Evolutionary conservation across 2,329 filamentous ascomycete genomes (phyloP), one percentile per base, ranked within the genome.

Genomic region (Fusarium odoratissimum): DNA sequence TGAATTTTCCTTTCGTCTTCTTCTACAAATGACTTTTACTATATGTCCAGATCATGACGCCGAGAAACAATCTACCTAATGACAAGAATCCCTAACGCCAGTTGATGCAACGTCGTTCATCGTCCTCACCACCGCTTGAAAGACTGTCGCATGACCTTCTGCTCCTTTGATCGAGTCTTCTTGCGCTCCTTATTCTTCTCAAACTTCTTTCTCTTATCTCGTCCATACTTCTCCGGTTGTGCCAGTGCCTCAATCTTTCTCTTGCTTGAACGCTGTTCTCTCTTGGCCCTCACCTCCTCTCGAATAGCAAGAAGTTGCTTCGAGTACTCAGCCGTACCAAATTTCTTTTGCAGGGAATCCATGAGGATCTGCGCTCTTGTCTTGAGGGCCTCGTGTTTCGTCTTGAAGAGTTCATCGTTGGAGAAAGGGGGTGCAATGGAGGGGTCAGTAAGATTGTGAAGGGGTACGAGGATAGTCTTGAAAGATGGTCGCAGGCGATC

Each of bases 161-260:
- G 90, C 83, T 94, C 92, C 74, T 86, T 84, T 0, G 92, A 92
- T 81, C 90, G 93, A 81, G 92, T 92, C 87, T 94, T 97, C 80
- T 91, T 91, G 82, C 91, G 90, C 76, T 92, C 92, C 84, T 91
- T 95, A 86, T 96, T 96, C 85, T 91, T 91, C 80, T 96, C 94
- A 70, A 93, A 88, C 85, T 92, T 95, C 85, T 92, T 93, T 80
- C 89, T 91, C 90, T 98, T 98, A 76, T 92, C 91, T 78, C 88
- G 86, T 33, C 91, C 93, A 76, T 91, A 91, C 79, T 87, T 92
- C 83, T 96, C 95, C 3, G 96, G 96, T 78, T 92, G 90, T 55
- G 89, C 89, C 30, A 99, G 91, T 16, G 93, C 93, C 80, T 97
- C 95, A 72, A 98, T 93, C 83, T 94, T 93, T 77, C 96, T 89